Base-by-base conservation (phyloP, 1,284 basidiomycete species). In the Cutaneotrichosporon cyanovorans region DNA sequence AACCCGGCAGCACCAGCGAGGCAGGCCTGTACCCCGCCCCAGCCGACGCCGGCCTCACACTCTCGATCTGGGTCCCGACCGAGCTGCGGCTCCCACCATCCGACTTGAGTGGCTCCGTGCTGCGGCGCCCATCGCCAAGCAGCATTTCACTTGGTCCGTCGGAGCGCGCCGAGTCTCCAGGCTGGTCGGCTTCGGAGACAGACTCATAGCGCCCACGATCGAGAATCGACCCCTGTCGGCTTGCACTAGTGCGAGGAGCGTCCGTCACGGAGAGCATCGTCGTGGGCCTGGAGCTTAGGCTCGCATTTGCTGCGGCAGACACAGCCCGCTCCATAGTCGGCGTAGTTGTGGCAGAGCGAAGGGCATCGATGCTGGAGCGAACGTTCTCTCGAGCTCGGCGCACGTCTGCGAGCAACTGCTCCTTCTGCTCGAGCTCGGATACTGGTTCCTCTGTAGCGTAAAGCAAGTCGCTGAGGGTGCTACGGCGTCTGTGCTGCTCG, bases 351-450 rank as follows among this genome's bases (percentile, higher is more conserved):
- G 40, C 50, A 1, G 53, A 37, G 9, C 64, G 55, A 3, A 69
- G 56, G 22, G 55, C 47, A 41, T 68, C 64, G 45, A 72, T 60
- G 9, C 60, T 63, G 2, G 61, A 60, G 6, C 60, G 61, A 14
- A 70, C 56, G 18, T 58, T 61, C 38, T 63, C 58, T 19, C 67
- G 54, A 3, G 63, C 65, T 18, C 57, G 55, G 37, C 60, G 64
- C 14, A 72, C 65, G 33, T 72, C 70, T 14, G 61, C 63, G 15
- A 71, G 48, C 15, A 72, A 54, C 25, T 48, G 55, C 38, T 67
- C 42, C 48, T 66, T 63, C n/a, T 54, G 51, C 34, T 62, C 61
- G 2, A 69, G 55, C 25, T 66, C 65, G 6, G 32, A 34, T 16
- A 20, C 5, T 21, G 44, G 43, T 15, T 32, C 11, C 32, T 28